A percentile compares a stretch with the other conserved stretches of the same genome.
phyloP scores from a whole-genome alignment of 116 monocot species.

The Trichopus zeylanicus region DNA sequence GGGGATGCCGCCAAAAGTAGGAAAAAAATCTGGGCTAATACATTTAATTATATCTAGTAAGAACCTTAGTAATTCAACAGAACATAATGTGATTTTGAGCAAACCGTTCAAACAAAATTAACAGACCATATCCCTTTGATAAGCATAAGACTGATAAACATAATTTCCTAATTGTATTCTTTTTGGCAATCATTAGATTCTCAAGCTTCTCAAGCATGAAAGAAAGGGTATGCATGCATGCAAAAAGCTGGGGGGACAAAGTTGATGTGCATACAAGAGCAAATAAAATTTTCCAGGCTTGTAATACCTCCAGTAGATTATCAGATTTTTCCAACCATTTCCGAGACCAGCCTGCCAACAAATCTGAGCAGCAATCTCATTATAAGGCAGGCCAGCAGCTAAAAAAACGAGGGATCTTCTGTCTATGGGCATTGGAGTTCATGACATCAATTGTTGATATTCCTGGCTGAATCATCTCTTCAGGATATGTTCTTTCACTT shows the following conservation, averaged over 20 bases:
- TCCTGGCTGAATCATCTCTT: slow-evolving; percentile 99
- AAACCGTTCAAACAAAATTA: too few species aligned
- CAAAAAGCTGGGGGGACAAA: background rate
- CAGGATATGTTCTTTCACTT: slow-evolving; percentile 98
- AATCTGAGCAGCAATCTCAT: slow-evolving; percentile 99
- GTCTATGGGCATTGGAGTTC: slow-evolving; percentile 99
- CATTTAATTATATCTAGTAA: too few species aligned
- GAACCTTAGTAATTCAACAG: too few species aligned
- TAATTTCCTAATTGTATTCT: too few species aligned
- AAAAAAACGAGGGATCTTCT: slow-evolving; percentile 98
- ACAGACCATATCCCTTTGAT: too few species aligned
- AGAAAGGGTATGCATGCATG: too few species aligned
- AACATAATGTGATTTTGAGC: too few species aligned
- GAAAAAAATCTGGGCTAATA: too few species aligned
- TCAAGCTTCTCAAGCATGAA: too few species aligned
- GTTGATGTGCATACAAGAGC: background rate
- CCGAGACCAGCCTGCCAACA: slow-evolving; percentile 98
- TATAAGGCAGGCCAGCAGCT: slow-evolving; percentile 95
- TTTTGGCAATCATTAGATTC: too few species aligned
- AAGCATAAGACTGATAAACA: too few species aligned
- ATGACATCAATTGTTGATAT: slow-evolving; percentile 99
- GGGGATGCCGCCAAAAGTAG: too few species aligned
- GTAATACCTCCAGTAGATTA: slow-evolving; percentile 69
- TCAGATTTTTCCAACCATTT: slow-evolving; percentile 74
- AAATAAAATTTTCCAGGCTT: background rate